Conservation (phyloP, 2,329 filamentous ascomycete genomes). For the Xylaria sp. region DNA sequence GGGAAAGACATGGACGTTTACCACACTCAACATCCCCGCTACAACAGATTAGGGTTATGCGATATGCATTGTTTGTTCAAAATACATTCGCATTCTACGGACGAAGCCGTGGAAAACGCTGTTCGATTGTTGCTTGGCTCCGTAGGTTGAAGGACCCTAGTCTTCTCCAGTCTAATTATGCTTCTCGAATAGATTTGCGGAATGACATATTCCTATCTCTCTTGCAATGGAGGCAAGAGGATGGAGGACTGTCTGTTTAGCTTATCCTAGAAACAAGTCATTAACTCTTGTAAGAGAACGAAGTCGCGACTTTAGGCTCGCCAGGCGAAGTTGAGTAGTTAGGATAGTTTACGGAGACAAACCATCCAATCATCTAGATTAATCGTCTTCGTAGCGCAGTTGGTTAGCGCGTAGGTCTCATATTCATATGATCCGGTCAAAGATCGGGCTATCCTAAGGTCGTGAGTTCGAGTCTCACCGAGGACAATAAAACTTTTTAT, state of each 20-base stretch:
- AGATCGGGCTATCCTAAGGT: slow-evolving; percentile 56
- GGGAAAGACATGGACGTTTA: slow-evolving; percentile 23
- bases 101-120: not conserved
- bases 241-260: no score
- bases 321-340: no score
- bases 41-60: not conserved
- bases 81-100: not conserved
- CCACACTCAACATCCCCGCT: slow-evolving; percentile 18
- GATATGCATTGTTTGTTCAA: not conserved
- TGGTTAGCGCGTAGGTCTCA: slow-evolving; percentile 58
- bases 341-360: no score
- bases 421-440: slow-evolving; percentile 43
- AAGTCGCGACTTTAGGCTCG: no score
- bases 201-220: not conserved
- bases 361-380: no score
- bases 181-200: not conserved
- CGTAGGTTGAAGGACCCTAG: not conserved
- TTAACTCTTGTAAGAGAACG: no score
- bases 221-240: not conserved
- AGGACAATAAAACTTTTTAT: slow-evolving; percentile 50
- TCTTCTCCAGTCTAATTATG: not conserved
- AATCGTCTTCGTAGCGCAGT: slow-evolving; percentile 55
- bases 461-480: slow-evolving; percentile 63
- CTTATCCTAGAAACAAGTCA: no score
- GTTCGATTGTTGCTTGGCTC: not conserved